Evolutionary conservation across 176 grass and related monocot genomes (phyloP).

Genomic region (Melocanna baccifera): DNA sequence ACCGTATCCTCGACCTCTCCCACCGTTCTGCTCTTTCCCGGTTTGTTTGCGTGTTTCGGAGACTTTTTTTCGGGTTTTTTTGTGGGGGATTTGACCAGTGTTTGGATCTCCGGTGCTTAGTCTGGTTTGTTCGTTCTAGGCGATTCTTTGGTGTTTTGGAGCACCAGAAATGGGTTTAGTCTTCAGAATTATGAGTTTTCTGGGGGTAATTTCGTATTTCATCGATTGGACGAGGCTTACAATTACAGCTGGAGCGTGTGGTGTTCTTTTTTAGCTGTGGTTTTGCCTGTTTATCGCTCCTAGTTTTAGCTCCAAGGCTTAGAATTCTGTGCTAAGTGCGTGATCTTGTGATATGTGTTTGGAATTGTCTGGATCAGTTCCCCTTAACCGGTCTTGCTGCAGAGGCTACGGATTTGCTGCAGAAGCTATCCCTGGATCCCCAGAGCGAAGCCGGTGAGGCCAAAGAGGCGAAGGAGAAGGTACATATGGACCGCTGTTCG

Average conservation of each 20-base stretch:
- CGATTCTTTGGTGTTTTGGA: neutral
- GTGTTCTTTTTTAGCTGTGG: neutral
- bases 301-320: neutral
- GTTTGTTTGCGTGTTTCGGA: neutral
- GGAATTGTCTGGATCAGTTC: neutral
- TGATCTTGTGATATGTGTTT: neutral
- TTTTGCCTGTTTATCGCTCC: neutral
- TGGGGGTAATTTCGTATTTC: neutral
- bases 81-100: neutral
- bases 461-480: slow-evolving; percentile 45
- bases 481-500: neutral
- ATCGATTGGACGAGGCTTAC: neutral
- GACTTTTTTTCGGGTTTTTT: neutral
- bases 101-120: slow-evolving; percentile 30
- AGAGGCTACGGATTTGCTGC: slow-evolving; percentile 62
- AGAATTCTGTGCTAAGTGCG: neutral
- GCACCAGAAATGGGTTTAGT: neutral
- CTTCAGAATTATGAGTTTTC: neutral
- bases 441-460: slow-evolving; percentile 36
- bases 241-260: neutral
- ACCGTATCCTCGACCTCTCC: slow-evolving; percentile 51
- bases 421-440: slow-evolving; percentile 56
- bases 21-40: neutral
- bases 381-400: slow-evolving; percentile 37
- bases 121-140: neutral